These are phyloP conservation scores for Phytophthora pistaciae DNA, from an alignment of 352 stramenopile genomes.

Conservation along the genomic window DNA sequence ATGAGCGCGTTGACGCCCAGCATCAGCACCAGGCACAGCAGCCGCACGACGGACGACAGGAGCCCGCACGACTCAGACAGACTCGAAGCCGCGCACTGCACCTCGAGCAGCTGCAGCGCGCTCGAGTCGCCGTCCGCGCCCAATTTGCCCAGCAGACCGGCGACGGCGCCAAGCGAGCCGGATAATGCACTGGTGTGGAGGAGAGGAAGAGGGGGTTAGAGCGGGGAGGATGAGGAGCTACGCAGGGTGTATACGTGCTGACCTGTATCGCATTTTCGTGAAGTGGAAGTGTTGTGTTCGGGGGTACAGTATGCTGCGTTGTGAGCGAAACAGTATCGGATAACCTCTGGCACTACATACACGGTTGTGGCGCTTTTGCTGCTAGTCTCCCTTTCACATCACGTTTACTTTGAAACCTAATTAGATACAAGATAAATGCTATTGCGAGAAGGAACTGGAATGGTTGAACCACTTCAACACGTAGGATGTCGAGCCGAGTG, in stretches of 20 bases:
- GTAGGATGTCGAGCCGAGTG: too few relatives aligned
- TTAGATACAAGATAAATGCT: too few relatives aligned
- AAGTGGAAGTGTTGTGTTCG: not conserved
- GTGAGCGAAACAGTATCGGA: not conserved
- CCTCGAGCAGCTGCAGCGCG: slow-evolving; percentile 24
- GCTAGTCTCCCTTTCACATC: too few relatives aligned
- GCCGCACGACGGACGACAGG: slow-evolving; percentile 32
- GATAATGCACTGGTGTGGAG: slow-evolving; percentile 47
- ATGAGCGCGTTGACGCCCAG: slow-evolving; percentile 73
- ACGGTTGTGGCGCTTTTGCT: not conserved
- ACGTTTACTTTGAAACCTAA: too few relatives aligned
- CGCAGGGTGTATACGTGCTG: not conserved
- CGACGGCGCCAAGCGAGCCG: slow-evolving; percentile 50
- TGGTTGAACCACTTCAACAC: too few relatives aligned
- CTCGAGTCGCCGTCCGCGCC: slow-evolving; percentile 38
- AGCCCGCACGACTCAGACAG: slow-evolving; percentile 16
- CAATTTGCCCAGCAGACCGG: slow-evolving; percentile 66
- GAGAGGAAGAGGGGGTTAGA: not conserved
- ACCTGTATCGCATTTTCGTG: slow-evolving; percentile 22
- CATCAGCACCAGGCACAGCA: slow-evolving; percentile 68
- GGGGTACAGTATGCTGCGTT: not conserved
- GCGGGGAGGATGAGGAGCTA: not conserved
- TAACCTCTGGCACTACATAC: not conserved
- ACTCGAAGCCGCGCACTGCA: slow-evolving; percentile 12
- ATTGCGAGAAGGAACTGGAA: too few relatives aligned